Base-by-base conservation (phyloP, 225 moss, liverwort and hornwort genomes). In the Ulota crispa region DNA sequence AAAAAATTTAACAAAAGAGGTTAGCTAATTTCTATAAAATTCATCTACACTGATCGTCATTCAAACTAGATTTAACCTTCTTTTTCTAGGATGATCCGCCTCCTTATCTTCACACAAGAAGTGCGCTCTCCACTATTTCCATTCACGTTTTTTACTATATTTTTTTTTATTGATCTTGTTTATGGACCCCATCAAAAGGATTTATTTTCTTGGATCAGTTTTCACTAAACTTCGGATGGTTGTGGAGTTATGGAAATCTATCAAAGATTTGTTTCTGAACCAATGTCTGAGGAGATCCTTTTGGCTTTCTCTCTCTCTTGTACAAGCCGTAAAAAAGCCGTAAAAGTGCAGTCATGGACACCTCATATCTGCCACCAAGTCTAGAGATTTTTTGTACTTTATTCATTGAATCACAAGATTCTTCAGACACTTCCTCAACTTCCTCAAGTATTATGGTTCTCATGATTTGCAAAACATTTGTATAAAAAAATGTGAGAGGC, bases 311-410 rank as follows among this genome's bases (percentile, higher is more conserved):
- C 13, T 43, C 13, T 47, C 50, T 24, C 18, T 36, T 23, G 80
- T 73, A 80, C 72, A 37, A 73, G 72, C 73, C 80, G 80, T 80
- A 37, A 37, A 14, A 19, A 13, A 7, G 27, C 80, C 63, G 80
- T 72, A 21, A 19, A 18, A 45, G 60, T 2, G 21, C 8, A 9
- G 20, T 7, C 28, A 41, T 66, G 12, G 27, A 66, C 78, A 78
- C 18, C 65, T 42, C 56, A 56, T n/a, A 45, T 45, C 45, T 19
- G 59, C 60, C 0, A 3, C 50, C 37, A 63, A 55, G 36, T 1
- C 20, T 7, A 55, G 62, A 34, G 52, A 34, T 72, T 50, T 27
- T 72, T 4, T 31, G 62, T 20, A 8, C 63, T 62, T 62, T 72
- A 6, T 31, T 41, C 43, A n/a, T 69, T 43, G 3, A 67, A 39